Percentiles rank a stretch among this genome's conserved stretches.
Evolutionary conservation across 345 rosid genomes (phyloP).

Genomic region (Pistacia vera): DNA sequence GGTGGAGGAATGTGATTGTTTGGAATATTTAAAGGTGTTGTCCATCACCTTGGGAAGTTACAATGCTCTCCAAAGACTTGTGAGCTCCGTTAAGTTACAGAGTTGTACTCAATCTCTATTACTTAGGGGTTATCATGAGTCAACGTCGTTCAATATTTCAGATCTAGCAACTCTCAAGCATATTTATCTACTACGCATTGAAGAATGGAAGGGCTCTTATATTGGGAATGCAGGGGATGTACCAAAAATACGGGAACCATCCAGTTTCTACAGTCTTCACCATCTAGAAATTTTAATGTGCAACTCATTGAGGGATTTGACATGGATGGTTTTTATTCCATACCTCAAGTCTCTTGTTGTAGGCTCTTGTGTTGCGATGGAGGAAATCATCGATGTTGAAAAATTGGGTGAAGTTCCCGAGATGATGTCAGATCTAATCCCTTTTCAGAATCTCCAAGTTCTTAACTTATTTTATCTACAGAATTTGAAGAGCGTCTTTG

Average conservation of each 20-base stretch:
- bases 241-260: too few species aligned
- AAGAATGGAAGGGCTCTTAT: too few species aligned
- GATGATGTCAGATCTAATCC: not conserved
- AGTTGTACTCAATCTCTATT: not conserved
- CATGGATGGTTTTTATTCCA: constrained; percentile 28
- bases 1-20: constrained; percentile 9
- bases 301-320: constrained; percentile 5
- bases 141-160: not conserved
- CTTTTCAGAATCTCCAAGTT: constrained; percentile 5
- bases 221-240: not conserved
- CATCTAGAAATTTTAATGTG: not conserved
- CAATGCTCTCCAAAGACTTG: not conserved
- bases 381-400: constrained; percentile 20
- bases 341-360: constrained; percentile 12
- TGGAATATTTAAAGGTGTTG: constrained; percentile 7
- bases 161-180: not conserved
- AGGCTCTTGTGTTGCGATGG: not conserved
- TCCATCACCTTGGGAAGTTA: not conserved
- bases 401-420: not conserved
- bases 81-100: not conserved
- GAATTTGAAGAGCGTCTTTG: too few species aligned
- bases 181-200: not conserved
- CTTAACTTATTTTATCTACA: too few species aligned
- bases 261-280: not conserved
- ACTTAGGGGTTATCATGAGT: not conserved